phyloP scores from a whole-genome alignment of 129 eudicot species.

The Glebionis coronaria region DNA sequence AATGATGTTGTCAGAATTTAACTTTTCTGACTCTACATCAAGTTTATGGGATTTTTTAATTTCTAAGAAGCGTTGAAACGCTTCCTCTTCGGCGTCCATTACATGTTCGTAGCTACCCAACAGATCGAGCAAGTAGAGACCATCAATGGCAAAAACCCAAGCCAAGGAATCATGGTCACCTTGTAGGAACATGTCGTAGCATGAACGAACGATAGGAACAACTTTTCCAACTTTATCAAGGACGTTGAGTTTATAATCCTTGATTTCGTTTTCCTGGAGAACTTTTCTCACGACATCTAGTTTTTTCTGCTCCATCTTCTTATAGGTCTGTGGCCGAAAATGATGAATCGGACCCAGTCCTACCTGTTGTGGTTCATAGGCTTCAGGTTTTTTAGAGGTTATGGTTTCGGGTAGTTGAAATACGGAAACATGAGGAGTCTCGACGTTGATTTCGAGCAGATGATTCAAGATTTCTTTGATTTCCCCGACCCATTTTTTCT shows the following conservation, averaged over 20 bases:
- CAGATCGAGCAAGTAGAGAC: conserved; percentile 30
- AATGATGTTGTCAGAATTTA: no score
- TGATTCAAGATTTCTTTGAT: background rate
- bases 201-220: conserved; percentile 13
- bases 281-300: conserved; percentile 21
- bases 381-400: conserved; percentile 25
- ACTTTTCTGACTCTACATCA: no score
- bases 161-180: conserved; percentile 18
- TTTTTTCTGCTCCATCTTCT: conserved; percentile 33
- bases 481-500: conserved; percentile 13
- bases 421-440: conserved; percentile 18
- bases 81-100: background rate
- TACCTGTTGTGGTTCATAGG: conserved; percentile 34
- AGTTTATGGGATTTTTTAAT: no score
- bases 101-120: background rate
- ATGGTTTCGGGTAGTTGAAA: conserved; percentile 29
- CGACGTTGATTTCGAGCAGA: background rate
- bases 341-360: conserved; percentile 46
- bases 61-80: no score
- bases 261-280: background rate
- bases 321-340: conserved; percentile 21
- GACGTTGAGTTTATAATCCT: background rate
- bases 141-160: conserved; percentile 35
- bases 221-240: background rate
- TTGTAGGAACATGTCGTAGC: conserved; percentile 30